Evolutionary conservation across 108 stramenopile genomes (phyloP).

Genomic region (Heterococcus sp.): DNA sequence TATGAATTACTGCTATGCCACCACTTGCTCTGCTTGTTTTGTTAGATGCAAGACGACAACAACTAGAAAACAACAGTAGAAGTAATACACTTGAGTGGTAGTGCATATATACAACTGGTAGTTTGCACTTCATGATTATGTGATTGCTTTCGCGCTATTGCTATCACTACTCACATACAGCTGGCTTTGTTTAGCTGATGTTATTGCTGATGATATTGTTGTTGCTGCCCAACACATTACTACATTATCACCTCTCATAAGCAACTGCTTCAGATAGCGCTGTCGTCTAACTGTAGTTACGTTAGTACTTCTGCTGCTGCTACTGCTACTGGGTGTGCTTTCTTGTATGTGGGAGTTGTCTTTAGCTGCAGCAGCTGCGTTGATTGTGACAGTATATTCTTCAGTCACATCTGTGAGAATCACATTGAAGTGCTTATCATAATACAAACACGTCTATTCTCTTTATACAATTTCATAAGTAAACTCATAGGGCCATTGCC

Average conservation of each 20-base stretch:
- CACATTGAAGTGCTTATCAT: slow-evolving; percentile 51
- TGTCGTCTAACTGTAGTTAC: background rate
- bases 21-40: no score
- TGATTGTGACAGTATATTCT: slow-evolving; percentile 13
- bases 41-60: no score
- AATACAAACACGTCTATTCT: slow-evolving; percentile 19
- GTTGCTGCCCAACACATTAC: slow-evolving; percentile 40
- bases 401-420: slow-evolving; percentile 31
- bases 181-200: background rate
- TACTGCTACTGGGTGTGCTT: background rate
- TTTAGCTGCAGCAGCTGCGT: background rate
- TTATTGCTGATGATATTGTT: background rate
- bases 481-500: slow-evolving; percentile 11
- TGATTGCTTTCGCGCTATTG: no score
- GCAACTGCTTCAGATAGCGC: slow-evolving; percentile 40
- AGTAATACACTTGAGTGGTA: no score
- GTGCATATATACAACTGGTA: no score
- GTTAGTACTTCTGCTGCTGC: background rate
- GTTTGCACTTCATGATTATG: no score
- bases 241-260: slow-evolving; percentile 50
- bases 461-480: slow-evolving; percentile 8
- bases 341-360: no score
- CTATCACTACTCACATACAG: no score
- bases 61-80: no score
- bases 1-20: no score